Evolutionary conservation across 2,329 filamentous ascomycete genomes (phyloP), one percentile per base, ranked within the genome.

Genomic region (Ambrosiella beaveri): DNA sequence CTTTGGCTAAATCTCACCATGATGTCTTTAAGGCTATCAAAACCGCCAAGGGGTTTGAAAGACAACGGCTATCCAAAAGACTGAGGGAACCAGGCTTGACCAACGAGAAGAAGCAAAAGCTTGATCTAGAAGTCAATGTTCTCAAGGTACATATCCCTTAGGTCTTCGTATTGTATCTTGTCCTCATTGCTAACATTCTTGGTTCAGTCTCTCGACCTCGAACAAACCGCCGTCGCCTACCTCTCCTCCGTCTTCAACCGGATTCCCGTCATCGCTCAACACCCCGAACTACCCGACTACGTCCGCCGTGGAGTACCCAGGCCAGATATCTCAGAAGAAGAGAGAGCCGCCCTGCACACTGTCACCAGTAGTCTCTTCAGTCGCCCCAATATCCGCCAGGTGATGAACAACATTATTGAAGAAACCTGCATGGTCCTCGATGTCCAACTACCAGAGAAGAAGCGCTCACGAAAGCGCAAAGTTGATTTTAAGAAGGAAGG

Each of bases 31-130:
- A 80, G 59, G 84, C 83, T 0, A 74, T 91, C 61, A 88, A 88
- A 68, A 73, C 76, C 9, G 84, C 82, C 59, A 88, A 86, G 66
- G 82, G 83, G 52, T 85, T 88, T 65, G 86, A 91, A 72, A 77
- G 86, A 51, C 87, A 91, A 70, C 86, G 88, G 63, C 76, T 86
- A 61, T 77, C 83, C 61, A 84, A 80, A 67, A 72, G 76, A 47
- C 68, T 79, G 12, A 74, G 70, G 54, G 76, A 79, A 36, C 70
- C 71, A 56, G 73, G 71, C 56, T 64, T 70, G 13, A 66, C 69
- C 1, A 62, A 69, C 7, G 75, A 76, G 50, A 80, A 81, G 65
- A 71, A 78, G 19, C 70, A 73, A 59, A 74, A 85, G 17, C 70
- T 90, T 38, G 78, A 86, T 62, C 75, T 77, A 39, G 86, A 81